Evolutionary conservation across 257 asterid genomes (phyloP).

Genomic region (Gynochthodes officinalis): DNA sequence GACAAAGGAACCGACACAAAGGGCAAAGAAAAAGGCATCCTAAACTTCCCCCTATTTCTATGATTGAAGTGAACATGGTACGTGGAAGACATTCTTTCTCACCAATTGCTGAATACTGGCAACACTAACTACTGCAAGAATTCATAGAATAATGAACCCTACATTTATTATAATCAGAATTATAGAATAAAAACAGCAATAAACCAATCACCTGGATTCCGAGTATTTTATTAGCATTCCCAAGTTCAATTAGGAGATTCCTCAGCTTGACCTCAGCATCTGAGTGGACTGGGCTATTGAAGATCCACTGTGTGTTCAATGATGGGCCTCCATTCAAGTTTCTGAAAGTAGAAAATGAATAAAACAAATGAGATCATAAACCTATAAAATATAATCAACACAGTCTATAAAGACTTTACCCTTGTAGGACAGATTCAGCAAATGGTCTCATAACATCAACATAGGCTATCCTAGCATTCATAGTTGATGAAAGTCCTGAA

Average conservation of each 20-base stretch:
- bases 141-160: no score
- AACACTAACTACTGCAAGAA: no score
- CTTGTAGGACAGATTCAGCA: conserved; percentile 87
- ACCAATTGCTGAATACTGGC: no score
- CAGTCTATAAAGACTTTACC: conserved; percentile 43
- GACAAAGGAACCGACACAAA: no score
- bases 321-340: conserved; percentile 66
- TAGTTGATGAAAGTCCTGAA: conserved; percentile 87
- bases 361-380: conserved; percentile 28
- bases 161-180: neutral
- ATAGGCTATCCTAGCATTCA: conserved; percentile 79
- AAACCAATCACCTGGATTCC: conserved; percentile 76
- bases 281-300: conserved; percentile 72
- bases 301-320: conserved; percentile 64
- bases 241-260: conserved; percentile 77
- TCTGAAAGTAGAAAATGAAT: conserved; percentile 46
- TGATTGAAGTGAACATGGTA: no score
- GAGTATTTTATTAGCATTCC: conserved; percentile 81
- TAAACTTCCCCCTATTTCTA: no score
- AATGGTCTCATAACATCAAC: conserved; percentile 93
- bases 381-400: conserved; percentile 11
- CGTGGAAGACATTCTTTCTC: no score
- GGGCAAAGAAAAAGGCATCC: no score
- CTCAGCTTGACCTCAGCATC: conserved; percentile 80
- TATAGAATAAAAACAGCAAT: neutral